phyloP scores from a whole-genome alignment of 2,329 filamentous ascomycete species.

The Sclerotinia trifoliorum region DNA sequence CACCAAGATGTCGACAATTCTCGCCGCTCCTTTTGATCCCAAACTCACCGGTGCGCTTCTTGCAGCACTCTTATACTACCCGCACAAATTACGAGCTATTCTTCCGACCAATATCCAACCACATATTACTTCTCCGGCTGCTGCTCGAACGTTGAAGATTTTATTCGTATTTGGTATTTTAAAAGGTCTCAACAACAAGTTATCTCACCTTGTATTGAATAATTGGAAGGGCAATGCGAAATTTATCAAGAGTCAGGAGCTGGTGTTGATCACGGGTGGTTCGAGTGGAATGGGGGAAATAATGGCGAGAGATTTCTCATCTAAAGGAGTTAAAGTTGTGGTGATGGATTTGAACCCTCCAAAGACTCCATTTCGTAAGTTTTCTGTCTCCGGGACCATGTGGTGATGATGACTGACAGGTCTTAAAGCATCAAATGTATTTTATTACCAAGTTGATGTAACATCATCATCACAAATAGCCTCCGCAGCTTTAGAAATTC shows the following conservation, averaged over 20 bases:
- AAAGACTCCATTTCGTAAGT: conserved; percentile 36
- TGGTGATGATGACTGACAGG: conserved; percentile 14
- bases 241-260: conserved; percentile 65
- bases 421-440: conserved; percentile 50
- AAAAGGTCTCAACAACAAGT: conserved; percentile 48
- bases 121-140: conserved; percentile 27
- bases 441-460: conserved; percentile 68
- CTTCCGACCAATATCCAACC: conserved; percentile 28
- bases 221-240: conserved; percentile 50
- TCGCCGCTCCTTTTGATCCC: conserved; percentile 23
- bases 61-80: conserved; percentile 32
- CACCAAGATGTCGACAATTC: conserved; percentile 3
- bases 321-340: conserved; percentile 63
- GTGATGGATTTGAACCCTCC: conserved; percentile 66
- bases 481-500: conserved; percentile 52
- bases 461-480: conserved; percentile 55
- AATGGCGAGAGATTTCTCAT: conserved; percentile 62
- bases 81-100: conserved; percentile 29
- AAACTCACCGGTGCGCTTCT: conserved; percentile 32
- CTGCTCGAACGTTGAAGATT: conserved; percentile 27
- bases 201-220: conserved; percentile 51
- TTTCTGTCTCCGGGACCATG: neutral
- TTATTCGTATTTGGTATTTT: conserved; percentile 54
- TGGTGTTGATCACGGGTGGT: conserved; percentile 74
- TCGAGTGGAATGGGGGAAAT: conserved; percentile 60